Evolutionary conservation across 2,329 filamentous ascomycete species (phyloP), one percentile per base, ranked within the genome.

Genomic region (Metarhizium anisopliae): DNA sequence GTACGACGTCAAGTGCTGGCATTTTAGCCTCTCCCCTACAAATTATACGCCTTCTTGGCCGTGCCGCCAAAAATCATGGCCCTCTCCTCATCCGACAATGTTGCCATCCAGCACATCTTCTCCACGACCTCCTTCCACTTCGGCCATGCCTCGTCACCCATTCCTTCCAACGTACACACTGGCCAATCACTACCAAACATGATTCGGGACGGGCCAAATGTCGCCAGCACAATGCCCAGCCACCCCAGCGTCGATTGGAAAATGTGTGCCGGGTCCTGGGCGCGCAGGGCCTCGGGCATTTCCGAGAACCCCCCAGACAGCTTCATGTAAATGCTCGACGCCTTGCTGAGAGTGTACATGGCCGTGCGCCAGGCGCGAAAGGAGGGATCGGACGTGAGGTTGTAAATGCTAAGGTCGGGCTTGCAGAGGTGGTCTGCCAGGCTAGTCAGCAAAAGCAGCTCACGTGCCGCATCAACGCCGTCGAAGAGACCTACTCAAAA

Each of bases 161-260:
- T 55, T 18, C 56, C 55, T 18, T 50, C 47, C 32, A 90, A 74
- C 59, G 90, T 92, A 72, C 90, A 95, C 1, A 96, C 86, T 2
- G 93, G 92, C 93, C 93, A 97, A 70, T 96, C 91, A 60, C 87
- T 92, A 29, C 87, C 92, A 70, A 94, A 96, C 86, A 97, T 91
- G 67, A 94, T 79, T 60, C 90, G 79, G 25, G 75, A 67, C 0
- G 87, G 73, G 1, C 87, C 85, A 65, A 96, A 96, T 1, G 80
- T 80, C 32, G 84, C 80, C 53, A 95, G 81, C 0, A 92, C 74
- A 53, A 86, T 81, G 58, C 84, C 81, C 2, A 90, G 79, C 86
- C 89, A 95, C 29, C 86, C 85, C 57, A 80, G 76, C 20, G 89
- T 76, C 45, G 78, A 78, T 59, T 80, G 74, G 60, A 89, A 84